These are phyloP conservation scores for Salix arbutifolia DNA, from an alignment of 345 rosid genomes.

Conservation along the genomic window DNA sequence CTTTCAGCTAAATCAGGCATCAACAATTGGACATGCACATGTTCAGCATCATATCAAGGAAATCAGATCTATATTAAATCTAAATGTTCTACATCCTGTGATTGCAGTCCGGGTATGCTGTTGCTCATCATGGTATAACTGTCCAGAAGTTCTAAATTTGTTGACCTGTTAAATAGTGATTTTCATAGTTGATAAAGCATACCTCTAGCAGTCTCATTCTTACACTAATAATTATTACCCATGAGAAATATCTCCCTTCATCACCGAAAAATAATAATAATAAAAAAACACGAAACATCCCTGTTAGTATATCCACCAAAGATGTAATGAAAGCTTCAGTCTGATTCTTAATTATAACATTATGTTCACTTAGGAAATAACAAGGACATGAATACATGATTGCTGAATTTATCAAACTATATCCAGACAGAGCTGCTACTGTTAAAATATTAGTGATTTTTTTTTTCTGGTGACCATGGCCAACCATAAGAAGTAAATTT, in stretches of 20 bases:
- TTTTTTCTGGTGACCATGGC: not conserved
- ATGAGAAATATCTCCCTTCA: not conserved
- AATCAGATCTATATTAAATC: constrained; percentile 45
- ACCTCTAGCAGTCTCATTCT: not conserved
- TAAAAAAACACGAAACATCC: not conserved
- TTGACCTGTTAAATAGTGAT: not conserved
- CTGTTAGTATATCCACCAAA: not conserved
- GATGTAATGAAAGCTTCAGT: not conserved
- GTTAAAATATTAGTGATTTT: not conserved
- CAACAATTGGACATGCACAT: constrained; percentile 67
- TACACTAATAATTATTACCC: not conserved
- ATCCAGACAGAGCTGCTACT: not conserved
- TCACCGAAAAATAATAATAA: not conserved
- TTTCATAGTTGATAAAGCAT: not conserved
- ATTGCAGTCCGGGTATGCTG: constrained; percentile 67
- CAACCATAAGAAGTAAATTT: not conserved
- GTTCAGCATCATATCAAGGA: constrained; percentile 43
- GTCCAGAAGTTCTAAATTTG: not conserved
- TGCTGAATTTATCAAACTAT: not conserved
- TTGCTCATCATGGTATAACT: constrained; percentile 4
- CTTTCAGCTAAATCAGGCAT: constrained; percentile 39
- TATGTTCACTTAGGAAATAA: not conserved
- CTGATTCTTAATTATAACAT: not conserved
- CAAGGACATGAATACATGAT: not conserved
- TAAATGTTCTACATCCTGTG: constrained; percentile 78